Conservation (phyloP, 2,329 filamentous ascomycete genomes). For the Fusarium redolens region DNA sequence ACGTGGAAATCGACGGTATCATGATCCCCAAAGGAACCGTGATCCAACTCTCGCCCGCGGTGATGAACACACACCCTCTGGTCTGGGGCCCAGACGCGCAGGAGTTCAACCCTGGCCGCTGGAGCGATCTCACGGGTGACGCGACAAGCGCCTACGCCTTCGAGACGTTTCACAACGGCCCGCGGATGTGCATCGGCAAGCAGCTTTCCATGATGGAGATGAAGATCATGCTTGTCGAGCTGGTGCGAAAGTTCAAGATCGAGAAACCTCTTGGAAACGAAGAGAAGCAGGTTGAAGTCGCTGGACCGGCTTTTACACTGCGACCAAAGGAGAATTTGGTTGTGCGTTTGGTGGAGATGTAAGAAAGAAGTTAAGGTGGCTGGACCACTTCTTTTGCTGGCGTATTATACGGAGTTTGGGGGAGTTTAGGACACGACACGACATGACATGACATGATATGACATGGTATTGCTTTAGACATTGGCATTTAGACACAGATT, state of each 20-base stretch:
- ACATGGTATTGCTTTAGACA: not conserved
- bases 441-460: not conserved
- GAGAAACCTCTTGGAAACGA: constrained; percentile 31
- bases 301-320: constrained; percentile 42
- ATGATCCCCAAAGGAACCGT: constrained; percentile 54
- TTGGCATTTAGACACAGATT: not conserved
- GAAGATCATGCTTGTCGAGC: constrained; percentile 50
- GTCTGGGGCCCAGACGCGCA: constrained; percentile 54
- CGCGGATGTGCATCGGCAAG: constrained; percentile 54
- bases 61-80: constrained; percentile 50
- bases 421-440: not conserved
- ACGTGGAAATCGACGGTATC: constrained; percentile 51
- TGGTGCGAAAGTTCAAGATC: constrained; percentile 49
- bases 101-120: constrained; percentile 53
- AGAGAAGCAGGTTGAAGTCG: constrained; percentile 36
- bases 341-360: constrained; percentile 31
- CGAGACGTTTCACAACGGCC: constrained; percentile 52
- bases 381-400: not conserved
- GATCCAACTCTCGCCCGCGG: constrained; percentile 51
- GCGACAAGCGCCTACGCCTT: constrained; percentile 48
- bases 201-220: constrained; percentile 52
- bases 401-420: not conserved
- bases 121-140: constrained; percentile 45
- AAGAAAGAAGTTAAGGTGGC: not conserved
- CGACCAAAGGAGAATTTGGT: constrained; percentile 44